Evolutionary conservation across 768 basidiomycete species (phyloP).

Genomic region (Mycena olivaceomarginata): DNA sequence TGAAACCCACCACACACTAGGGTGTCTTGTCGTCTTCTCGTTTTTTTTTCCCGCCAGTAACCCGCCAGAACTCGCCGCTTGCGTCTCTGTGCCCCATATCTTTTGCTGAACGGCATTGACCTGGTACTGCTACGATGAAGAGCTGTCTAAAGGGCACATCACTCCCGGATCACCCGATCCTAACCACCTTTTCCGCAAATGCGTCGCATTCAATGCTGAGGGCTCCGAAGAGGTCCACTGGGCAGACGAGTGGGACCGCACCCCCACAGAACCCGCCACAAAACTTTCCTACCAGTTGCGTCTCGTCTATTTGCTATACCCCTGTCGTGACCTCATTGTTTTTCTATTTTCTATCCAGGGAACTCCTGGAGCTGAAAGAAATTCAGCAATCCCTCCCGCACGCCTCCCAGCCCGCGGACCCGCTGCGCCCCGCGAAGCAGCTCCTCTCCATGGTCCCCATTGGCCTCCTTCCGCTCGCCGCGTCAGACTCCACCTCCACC

Average conservation of each 20-base stretch:
- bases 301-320: constrained; percentile 38
- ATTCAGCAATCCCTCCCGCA: constrained; percentile 79
- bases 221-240: constrained; percentile 75
- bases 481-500: constrained; percentile 39
- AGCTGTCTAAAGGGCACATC: constrained; percentile 60
- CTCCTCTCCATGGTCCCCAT: constrained; percentile 77
- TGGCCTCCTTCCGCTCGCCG: constrained; percentile 74
- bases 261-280: constrained; percentile 78
- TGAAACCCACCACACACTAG: not conserved
- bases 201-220: constrained; percentile 76
- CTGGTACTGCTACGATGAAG: constrained; percentile 51
- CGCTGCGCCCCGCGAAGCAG: constrained; percentile 60
- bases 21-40: not conserved
- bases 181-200: constrained; percentile 61
- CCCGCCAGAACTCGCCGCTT: not conserved
- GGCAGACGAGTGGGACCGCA: constrained; percentile 90
- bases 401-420: constrained; percentile 70
- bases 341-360: constrained; percentile 58
- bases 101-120: not conserved
- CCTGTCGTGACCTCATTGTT: constrained; percentile 10
- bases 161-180: constrained; percentile 45
- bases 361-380: constrained; percentile 81
- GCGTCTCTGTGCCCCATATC: not conserved
- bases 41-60: not conserved
- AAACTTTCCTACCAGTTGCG: constrained; percentile 81